Evolutionary conservation across 2,329 filamentous ascomycete genomes (phyloP), one percentile per base, ranked within the genome.

Genomic region (Cyphellophora europaea): DNA sequence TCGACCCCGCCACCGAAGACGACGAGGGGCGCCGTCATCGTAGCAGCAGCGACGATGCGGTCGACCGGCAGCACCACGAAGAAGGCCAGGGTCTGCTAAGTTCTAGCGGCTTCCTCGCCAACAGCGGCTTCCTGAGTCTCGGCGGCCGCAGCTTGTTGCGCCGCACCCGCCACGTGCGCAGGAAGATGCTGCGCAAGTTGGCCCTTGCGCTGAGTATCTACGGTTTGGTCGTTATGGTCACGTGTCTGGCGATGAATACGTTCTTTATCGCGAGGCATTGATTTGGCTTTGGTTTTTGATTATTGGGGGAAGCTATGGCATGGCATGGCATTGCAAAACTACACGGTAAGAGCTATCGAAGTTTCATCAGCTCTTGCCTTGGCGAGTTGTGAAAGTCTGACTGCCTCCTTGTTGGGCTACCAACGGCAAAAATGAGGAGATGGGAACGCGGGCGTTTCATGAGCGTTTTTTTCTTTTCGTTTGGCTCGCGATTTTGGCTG

Each of bases 221-320:
- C 53, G 91, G 91, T 13, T 48, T 85, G 6, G 62, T 82, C 32
- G 87, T 98, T 35, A 96, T 98, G 91, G 63, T 84, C 17, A 79
- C 89, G 31, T 96, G 88, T 55, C 62, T 98, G 49, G 65, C 75
- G 28, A 86, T 87, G 53, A 96, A 96, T 56, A 77, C 82, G 11
- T 82, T 94, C 50, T 87, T 91, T 49, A 69, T 75, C 33, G 72
- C 69, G 36, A 69, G 71, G 37, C 75, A 82, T 61, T 84, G 37
- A 45, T 6, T 30, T 25, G 21, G 21, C n/a, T n/a, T n/a, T n/a
- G n/a, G n/a, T n/a, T n/a, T n/a, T n/a, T n/a, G n/a, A n/a, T n/a
- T n/a, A n/a, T n/a, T n/a, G n/a, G n/a, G n/a, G n/a, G n/a, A n/a
- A n/a, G n/a, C n/a, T n/a, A n/a, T n/a, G n/a, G n/a, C n/a, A n/a